Base-by-base conservation (phyloP, 495 filamentous ascomycete species). In the Penicillium longicatenatum region DNA sequence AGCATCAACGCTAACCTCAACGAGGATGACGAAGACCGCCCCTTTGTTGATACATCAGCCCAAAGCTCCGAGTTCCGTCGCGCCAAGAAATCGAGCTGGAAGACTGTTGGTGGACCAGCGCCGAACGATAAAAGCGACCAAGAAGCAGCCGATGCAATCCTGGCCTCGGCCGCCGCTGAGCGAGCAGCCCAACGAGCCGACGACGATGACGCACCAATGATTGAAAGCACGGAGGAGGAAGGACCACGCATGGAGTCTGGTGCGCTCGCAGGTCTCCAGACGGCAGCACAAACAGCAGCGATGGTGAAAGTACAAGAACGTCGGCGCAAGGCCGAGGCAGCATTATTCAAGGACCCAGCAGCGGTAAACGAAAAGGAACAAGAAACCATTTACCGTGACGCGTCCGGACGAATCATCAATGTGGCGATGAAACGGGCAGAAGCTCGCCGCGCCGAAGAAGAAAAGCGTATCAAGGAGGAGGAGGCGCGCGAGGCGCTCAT, bases 381-480 rank as follows among this genome's bases (percentile, higher is more conserved):
- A 58, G 92, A 98, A 72, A 92, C 93, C 0, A 89, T 97, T 43
- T 94, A 97, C 66, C 87, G 94, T 49, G 94, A 98, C 77, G 94
- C 94, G 11, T 92, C 87, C 3, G 94, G 94, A 3, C 83, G 93
- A 19, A 87, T 96, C 12, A 90, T 98, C 58, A 95, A 98, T 66
- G 86, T 96, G 8, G 83, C 87, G 2, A 90, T 97, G 89, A 88
- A 89, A 69, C 81, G 93, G 4, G 92, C 92, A 14, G 93, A 97
- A 69, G 86, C 90, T 29, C 79, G 92, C 6, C 81, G 82, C 37
- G 86, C 86, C 49, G 85, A 85, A 10, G 86, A 90, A 55, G 90
- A 91, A 68, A 88, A 89, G 26, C 83, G 81, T 41, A 68, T 77
- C 20, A 85, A 87, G 62, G 83, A 88, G 63, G 70, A 74, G 42